phyloP scores from a whole-genome alignment of 768 basidiomycete species.

The Lactarius psammicola region DNA sequence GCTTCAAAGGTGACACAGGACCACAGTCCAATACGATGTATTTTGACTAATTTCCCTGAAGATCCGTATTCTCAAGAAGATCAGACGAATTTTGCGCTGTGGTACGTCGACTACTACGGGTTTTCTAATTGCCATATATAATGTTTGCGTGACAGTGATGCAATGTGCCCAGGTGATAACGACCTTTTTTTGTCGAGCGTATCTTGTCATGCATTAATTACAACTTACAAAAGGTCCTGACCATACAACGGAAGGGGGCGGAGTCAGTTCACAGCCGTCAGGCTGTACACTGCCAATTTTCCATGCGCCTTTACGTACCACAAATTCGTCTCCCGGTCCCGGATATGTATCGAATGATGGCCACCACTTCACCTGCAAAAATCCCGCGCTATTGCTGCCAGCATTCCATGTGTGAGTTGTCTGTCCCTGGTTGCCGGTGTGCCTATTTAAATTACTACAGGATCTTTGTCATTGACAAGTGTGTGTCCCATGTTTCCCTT shows the following conservation, averaged over 20 bases:
- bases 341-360: conserved; percentile 57
- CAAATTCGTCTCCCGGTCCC: conserved; percentile 31
- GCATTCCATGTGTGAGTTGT: conserved; percentile 56
- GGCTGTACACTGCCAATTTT: conserved; percentile 53
- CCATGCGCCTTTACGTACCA: conserved; percentile 41
- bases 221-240: conserved; percentile 40
- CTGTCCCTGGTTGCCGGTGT: not conserved
- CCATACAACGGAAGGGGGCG: conserved; percentile 40
- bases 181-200: no score
- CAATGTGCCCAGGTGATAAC: conserved; percentile 47
- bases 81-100: conserved; percentile 43
- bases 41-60: conserved; percentile 19
- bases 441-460: conserved; percentile 30
- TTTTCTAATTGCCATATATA: not conserved
- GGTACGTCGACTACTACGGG: conserved; percentile 46
- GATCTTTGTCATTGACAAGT: conserved; percentile 55
- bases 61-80: conserved; percentile 60
- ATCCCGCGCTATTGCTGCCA: conserved; percentile 50
- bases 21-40: not conserved
- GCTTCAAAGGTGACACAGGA: no score
- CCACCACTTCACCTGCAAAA: conserved; percentile 51
- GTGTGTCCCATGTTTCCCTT: not conserved
- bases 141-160: conserved; percentile 39
- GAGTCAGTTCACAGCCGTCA: conserved; percentile 45
- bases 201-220: not conserved